A percentile compares a stretch with the other conserved stretches of the same genome.
These are phyloP conservation scores for Lasiosphaeria ovina DNA, from an alignment of 495 filamentous ascomycete species.

Conservation along the genomic window DNA sequence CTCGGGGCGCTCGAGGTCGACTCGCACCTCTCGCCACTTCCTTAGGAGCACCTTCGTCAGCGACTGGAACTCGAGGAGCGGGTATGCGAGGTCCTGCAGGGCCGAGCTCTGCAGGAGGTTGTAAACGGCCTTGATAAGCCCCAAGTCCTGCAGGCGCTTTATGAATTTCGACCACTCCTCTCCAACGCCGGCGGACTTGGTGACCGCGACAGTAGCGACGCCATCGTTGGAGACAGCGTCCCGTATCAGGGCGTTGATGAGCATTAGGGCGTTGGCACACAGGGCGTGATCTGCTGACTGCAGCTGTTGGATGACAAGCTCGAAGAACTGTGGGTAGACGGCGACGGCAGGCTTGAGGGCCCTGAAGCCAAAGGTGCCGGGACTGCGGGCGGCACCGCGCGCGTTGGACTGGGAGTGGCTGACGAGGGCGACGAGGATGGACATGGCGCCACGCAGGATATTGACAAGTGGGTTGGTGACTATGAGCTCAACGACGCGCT, in stretches of 20 bases:
- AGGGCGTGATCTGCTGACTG: conserved; percentile 94
- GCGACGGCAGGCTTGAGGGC: conserved; percentile 91
- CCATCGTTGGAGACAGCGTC: conserved; percentile 83
- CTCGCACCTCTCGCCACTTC: conserved; percentile 83
- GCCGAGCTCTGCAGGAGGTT: conserved; percentile 89
- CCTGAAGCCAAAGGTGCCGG: conserved; percentile 73
- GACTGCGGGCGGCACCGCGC: conserved; percentile 37
- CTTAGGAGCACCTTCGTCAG: conserved; percentile 85
- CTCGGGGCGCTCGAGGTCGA: conserved; percentile 84
- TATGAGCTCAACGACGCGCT: conserved; percentile 86
- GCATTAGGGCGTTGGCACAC: conserved; percentile 90
- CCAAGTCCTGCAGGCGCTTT: conserved; percentile 86
- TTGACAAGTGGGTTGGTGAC: conserved; percentile 97
- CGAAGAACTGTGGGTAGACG: conserved; percentile 87
- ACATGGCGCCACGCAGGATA: conserved; percentile 94
- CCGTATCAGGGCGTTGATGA: conserved; percentile 93
- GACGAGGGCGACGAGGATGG: conserved; percentile 89
- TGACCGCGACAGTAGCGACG: conserved; percentile 32
- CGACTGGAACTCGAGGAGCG: conserved; percentile 90
- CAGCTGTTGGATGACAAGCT: conserved; percentile 84
- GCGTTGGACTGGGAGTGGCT: conserved; percentile 60
- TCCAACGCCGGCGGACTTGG: conserved; percentile 38
- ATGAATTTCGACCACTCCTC: conserved; percentile 96
- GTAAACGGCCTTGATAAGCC: conserved; percentile 88
- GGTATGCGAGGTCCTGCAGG: conserved; percentile 89